Percentiles rank a stretch among this genome's conserved stretches.
These are phyloP conservation scores for Parietaria judaica DNA, from an alignment of 306 rosid genomes.

Conservation along the genomic window DNA sequence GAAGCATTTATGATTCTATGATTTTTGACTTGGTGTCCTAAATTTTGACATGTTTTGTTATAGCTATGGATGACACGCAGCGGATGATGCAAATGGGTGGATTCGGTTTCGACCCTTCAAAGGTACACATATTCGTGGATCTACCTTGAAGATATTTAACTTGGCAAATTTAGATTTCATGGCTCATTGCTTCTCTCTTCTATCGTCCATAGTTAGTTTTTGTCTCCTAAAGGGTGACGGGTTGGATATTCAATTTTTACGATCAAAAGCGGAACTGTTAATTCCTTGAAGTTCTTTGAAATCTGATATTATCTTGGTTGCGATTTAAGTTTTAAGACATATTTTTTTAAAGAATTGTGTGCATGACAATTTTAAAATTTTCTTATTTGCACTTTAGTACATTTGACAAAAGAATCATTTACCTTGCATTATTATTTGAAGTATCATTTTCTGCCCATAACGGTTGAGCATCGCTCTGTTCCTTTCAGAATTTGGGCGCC, in stretches of 20 bases:
- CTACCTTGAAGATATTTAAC: slow-evolving; percentile 5
- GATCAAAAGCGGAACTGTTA: background rate
- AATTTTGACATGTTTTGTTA: slow-evolving; percentile 22
- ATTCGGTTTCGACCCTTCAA: slow-evolving; percentile 86
- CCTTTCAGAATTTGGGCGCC: slow-evolving; percentile 67
- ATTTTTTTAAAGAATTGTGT: too few species aligned
- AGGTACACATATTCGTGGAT: slow-evolving; percentile 38
- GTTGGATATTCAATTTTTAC: background rate
- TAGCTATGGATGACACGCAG: slow-evolving; percentile 97
- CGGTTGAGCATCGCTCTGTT: background rate
- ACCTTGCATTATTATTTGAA: background rate
- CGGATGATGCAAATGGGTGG: slow-evolving; percentile 99
- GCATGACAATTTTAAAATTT: too few species aligned
- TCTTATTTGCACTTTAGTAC: too few species aligned
- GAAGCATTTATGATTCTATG: background rate
- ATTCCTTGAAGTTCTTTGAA: too few species aligned
- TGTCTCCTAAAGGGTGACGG: background rate
- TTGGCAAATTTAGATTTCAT: slow-evolving; percentile 4
- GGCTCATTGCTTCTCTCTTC: too few species aligned
- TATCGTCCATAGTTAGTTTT: background rate
- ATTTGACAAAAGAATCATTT: too few species aligned
- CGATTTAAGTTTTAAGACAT: too few species aligned
- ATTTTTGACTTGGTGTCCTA: slow-evolving; percentile 17
- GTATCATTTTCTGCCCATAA: background rate
- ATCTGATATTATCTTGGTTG: too few species aligned